Conservation (phyloP, 108 stramenopile species). For the Skeletonema potamos region DNA sequence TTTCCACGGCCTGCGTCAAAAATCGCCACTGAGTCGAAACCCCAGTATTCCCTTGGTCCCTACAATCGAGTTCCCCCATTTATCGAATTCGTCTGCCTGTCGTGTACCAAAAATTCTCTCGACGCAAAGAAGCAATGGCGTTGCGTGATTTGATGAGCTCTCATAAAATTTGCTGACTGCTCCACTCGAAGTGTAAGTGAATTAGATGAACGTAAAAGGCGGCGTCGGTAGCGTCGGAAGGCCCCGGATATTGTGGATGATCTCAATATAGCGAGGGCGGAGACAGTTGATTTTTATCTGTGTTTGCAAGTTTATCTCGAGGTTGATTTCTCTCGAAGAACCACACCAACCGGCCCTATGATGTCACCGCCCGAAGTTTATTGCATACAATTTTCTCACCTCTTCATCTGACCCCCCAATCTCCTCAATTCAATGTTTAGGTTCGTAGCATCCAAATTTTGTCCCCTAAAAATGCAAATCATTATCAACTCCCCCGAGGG, state of each 20-base stretch:
- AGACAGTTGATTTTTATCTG: neutral
- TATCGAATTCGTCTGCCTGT: too few relatives aligned
- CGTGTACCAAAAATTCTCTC: too few relatives aligned
- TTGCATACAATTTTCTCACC: neutral
- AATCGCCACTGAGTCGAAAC: too few relatives aligned
- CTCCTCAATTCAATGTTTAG: constrained; percentile 12
- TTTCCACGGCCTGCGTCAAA: too few relatives aligned
- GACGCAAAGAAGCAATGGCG: too few relatives aligned
- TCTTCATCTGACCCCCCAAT: neutral
- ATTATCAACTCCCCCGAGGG: constrained; percentile 57
- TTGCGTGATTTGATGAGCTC: too few relatives aligned
- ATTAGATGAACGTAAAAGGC: neutral
- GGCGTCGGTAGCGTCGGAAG: neutral
- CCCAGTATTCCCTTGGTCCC: too few relatives aligned
- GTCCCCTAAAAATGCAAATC: constrained; percentile 67
- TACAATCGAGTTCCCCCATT: too few relatives aligned
- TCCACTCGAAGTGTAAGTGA: constrained; percentile 6
- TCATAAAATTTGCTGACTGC: constrained; percentile 12
- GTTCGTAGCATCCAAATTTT: constrained; percentile 76
- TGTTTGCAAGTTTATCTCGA: neutral
- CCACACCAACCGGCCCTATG: neutral
- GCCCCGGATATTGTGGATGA: neutral
- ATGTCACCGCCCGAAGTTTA: neutral
- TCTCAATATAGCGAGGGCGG: neutral
- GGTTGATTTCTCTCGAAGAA: neutral